Conservation (phyloP, 129 eudicot species). For the Apium graveolens region DNA sequence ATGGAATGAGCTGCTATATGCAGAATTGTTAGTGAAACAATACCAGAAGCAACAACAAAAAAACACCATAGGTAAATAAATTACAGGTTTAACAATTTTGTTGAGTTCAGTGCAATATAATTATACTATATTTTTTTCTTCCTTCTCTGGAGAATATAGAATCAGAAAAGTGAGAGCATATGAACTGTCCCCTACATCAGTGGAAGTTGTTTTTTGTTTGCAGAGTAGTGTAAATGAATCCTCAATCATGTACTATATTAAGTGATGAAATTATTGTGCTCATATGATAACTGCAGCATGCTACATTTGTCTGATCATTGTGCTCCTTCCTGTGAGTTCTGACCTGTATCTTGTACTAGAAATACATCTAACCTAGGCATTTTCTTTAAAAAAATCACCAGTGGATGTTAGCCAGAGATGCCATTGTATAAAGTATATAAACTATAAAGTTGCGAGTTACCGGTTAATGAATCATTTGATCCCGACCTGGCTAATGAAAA, state of each 20-base stretch:
- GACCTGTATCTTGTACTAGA: background rate
- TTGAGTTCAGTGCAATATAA: background rate
- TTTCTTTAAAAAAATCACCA: too few relatives aligned
- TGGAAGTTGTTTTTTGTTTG: background rate
- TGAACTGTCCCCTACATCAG: too few relatives aligned
- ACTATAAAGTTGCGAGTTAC: too few relatives aligned
- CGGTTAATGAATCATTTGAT: too few relatives aligned
- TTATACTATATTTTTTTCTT: background rate
- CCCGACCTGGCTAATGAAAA: too few relatives aligned
- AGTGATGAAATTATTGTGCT: background rate
- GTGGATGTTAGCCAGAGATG: background rate
- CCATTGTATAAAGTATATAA: too few relatives aligned
- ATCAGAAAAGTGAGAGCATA: too few relatives aligned
- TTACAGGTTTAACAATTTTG: background rate
- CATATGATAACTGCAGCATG: background rate
- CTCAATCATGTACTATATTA: background rate
- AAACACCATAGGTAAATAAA: background rate
- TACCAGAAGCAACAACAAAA: slow-evolving; percentile 33
- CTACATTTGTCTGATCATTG: background rate
- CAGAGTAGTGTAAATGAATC: background rate
- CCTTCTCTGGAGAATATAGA: background rate
- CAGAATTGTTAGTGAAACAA: slow-evolving; percentile 52
- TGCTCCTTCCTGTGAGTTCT: background rate
- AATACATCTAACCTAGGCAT: background rate
- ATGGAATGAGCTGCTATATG: slow-evolving; percentile 86